Base-by-base conservation (phyloP, 352 stramenopile genomes). In the Globisporangium uncinulatum region DNA sequence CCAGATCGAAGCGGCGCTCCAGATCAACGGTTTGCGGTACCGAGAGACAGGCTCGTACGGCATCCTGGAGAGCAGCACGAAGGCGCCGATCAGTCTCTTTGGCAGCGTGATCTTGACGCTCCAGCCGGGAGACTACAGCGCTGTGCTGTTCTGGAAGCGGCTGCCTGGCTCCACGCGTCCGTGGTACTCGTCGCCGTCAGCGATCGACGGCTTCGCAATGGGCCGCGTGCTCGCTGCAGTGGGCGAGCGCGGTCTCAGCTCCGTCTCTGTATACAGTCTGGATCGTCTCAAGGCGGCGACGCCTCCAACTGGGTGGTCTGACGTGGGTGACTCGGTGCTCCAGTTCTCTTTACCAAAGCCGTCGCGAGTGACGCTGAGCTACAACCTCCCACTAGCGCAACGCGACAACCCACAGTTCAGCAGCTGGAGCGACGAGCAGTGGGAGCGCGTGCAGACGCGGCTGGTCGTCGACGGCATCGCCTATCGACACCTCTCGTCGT, bases 291-390 rank as follows among this genome's bases (percentile, higher is more conserved):
- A 71, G 7, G 47, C 66, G 37, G 21, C 55, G 14, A 54, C 71
- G 11, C 19, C 43, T 31, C 39, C 72, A 1, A 65, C 70, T 4
- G 57, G 81, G 7, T 92, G 83, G 83, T 92, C 79, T 1, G 79
- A 90, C 49, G 83, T 92, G 19, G 83, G 83, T 17, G 73, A 89
- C 49, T 90, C 83, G 15, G 67, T 90, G 10, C 71, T 90, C n/a
- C 70, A 87, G 21, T 92, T 92, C 47, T 74, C 59, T 3, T 57
- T 92, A 11, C 68, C 76, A 9, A 82, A 76, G 10, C 63, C 66
- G 31, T 81, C 76, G 2, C 72, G 67, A 51, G 80, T 89, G 8
- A 77, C 67, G 1, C 60, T 92, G n/a, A 85, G 73, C 51, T 92
- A 92, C 62, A 84, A 85, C 39, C 63, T 92, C 9, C 83, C 83